A percentile compares a stretch with the other conserved stretches of the same genome.
phyloP scores from a whole-genome alignment of 108 stramenopile species.

The Fragilariopsis cylindrus region DNA sequence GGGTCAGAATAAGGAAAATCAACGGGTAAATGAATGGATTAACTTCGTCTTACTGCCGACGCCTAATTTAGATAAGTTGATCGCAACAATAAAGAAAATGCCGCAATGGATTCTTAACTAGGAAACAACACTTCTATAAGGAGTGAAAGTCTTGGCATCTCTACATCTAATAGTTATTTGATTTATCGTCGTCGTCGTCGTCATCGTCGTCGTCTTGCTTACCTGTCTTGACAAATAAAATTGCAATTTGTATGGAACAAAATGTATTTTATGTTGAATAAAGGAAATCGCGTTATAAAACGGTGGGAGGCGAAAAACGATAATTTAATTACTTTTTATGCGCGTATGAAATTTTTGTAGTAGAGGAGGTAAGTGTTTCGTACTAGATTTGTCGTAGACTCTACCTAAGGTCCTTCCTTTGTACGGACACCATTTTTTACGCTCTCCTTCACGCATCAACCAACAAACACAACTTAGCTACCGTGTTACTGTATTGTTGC shows the following conservation, averaged over 20 bases:
- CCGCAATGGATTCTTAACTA: too few relatives aligned
- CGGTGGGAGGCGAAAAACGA: constrained; percentile 2
- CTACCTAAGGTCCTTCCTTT: constrained; percentile 6
- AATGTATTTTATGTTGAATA: too few relatives aligned
- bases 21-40: background rate
- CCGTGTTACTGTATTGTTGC: background rate
- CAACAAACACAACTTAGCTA: background rate
- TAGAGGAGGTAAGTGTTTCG: constrained; percentile 21
- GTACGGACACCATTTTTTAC: background rate
- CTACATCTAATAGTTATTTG: too few relatives aligned
- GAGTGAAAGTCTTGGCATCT: too few relatives aligned
- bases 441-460: background rate
- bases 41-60: background rate
- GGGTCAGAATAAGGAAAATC: constrained; percentile 5
- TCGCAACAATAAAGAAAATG: background rate
- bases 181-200: too few relatives aligned
- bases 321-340: background rate
- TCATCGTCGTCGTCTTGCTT: too few relatives aligned
- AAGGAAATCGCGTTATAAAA: too few relatives aligned
- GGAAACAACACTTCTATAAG: too few relatives aligned
- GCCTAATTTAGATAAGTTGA: background rate
- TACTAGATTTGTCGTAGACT: constrained; percentile 4
- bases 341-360: constrained; percentile 5
- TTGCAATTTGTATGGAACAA: too few relatives aligned
- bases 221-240: too few relatives aligned